Evolutionary conservation across 805 yeast species (phyloP), one percentile per base, ranked within the genome.

Genomic region (Yarrowia sp.): DNA sequence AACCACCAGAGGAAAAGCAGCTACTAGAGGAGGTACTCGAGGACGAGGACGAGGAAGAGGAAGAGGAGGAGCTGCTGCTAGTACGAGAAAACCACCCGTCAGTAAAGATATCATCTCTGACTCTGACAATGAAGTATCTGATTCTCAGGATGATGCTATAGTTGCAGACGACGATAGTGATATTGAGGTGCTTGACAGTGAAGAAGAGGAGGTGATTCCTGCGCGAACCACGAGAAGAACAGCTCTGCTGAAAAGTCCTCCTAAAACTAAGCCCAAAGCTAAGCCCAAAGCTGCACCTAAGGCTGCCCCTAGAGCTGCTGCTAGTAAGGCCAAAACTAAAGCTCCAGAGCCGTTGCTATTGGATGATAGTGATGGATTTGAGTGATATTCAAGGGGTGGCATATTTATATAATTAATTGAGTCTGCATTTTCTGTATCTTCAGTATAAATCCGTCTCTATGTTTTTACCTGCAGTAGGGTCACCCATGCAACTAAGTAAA

Each of bases 311-410:
- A 45, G 11, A 28, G 15, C 53, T 5, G 28, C 53, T 8, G 17
- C 55, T 22, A 22, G 28, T 22, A 22, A 22, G 28, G 4, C 28
- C 28, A 22, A 22, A 22, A 22, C 28, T 5, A 22, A 22, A 11
- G 9, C 32, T 17, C 14, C 31, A 17, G 41, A 51, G 10, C 18
- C 58, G 28, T 22, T 22, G 28, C 5, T 41, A 7, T 47, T 55
- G 6, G 61, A 55, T 22, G 61, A 55, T 7, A 47, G 41, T 31
- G 61, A 55, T 15, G 61, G 61, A 9, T 55, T 55, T 8, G 61
- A 39, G 5, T 55, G 41, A 17, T 10, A 22, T 22, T 22, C 28
- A 3, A 22, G 28, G n/a, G 28, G 3, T 22, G 3, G 28, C 28
- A 22, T 22, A 22, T 22, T 38, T n/a, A 51, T 15, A n/a, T 51